Evolutionary conservation across 225 moss, liverwort and hornwort species (phyloP), one percentile per base, ranked within the genome.

Genomic region (Marchantia paleacea): DNA sequence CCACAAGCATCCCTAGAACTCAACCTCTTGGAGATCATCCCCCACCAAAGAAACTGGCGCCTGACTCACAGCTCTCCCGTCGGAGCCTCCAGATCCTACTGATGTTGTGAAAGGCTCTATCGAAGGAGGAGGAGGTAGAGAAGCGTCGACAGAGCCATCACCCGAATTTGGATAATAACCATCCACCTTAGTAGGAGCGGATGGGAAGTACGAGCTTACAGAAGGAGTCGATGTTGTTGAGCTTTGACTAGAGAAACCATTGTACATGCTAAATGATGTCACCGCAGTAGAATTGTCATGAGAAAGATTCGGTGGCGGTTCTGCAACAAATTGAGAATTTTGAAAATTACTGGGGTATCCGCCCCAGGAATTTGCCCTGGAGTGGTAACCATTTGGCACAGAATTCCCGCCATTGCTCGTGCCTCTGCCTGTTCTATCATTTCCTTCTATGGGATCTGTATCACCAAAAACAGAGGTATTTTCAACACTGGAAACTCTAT

Each of bases 11-110:
- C 74, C 75, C 78, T 88, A 99, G 71, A 99, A 89, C 83, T 99
- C 95, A 82, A 99, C 95, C 82, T 99, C 99, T 86, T 99, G 99
- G 85, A 99, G 93, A 79, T 95, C 95, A 83, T 99, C 95, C 72
- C 89, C 99, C 84, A 68, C 89, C 62, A 93, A 82, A 76, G 93
- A 85, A 78, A 89, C 88, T 24, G 88, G 89, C 54, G 88, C 86
- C 65, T 89, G 87, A 80, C 84, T 88, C 39, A 85, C 81, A 83
- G 82, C n/a, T 61, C 79, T 83, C 83, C 85, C 79, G 84, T 91
- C 65, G 26, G 80, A 69, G 80, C 61, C 81, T 75, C 80, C 65
- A 80, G 85, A 73, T 82, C 64, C 82, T 68, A 78, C 58, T 48
- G 49, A 49, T 28, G 75, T 79, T 57, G 84, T 83, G 71, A 82